Evolutionary conservation across 2,329 filamentous ascomycete species (phyloP).

Genomic region (Penicillium sp.): DNA sequence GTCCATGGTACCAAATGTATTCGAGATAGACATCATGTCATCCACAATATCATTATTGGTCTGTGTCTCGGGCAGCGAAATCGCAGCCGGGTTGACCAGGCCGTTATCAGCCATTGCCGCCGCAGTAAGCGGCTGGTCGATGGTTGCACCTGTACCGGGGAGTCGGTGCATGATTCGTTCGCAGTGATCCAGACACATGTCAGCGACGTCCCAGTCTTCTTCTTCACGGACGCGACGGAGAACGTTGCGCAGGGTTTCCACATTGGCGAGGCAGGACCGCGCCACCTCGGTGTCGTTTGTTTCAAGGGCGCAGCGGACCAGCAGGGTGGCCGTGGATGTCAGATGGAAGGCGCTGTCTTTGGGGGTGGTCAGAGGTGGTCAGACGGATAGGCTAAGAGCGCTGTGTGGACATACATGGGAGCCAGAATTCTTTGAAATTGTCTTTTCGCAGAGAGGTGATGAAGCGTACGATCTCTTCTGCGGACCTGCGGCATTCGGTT

Average conservation of each 20-base stretch:
- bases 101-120: slow-evolving; percentile 28
- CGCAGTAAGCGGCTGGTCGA: slow-evolving; percentile 20
- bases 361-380: slow-evolving; percentile 6
- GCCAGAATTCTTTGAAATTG: slow-evolving; percentile 57
- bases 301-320: slow-evolving; percentile 55
- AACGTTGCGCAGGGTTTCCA: slow-evolving; percentile 51
- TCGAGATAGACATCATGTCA: slow-evolving; percentile 50
- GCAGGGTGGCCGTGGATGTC: slow-evolving; percentile 56
- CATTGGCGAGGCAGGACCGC: slow-evolving; percentile 48
- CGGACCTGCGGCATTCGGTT: slow-evolving; percentile 46
- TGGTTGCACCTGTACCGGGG: slow-evolving; percentile 28
- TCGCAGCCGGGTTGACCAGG: slow-evolving; percentile 41
- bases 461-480: slow-evolving; percentile 53
- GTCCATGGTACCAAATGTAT: slow-evolving; percentile 49
- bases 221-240: slow-evolving; percentile 51
- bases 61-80: slow-evolving; percentile 45
- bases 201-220: slow-evolving; percentile 58
- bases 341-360: slow-evolving; percentile 54
- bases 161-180: slow-evolving; percentile 47
- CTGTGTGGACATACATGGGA: slow-evolving; percentile 41
- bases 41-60: slow-evolving; percentile 50
- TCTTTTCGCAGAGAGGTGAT: slow-evolving; percentile 48
- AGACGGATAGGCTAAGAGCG: not conserved
- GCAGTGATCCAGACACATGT: slow-evolving; percentile 55
- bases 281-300: slow-evolving; percentile 50